These are phyloP conservation scores for Gossypium stocksii DNA, from an alignment of 345 rosid species.

Conservation along the genomic window DNA sequence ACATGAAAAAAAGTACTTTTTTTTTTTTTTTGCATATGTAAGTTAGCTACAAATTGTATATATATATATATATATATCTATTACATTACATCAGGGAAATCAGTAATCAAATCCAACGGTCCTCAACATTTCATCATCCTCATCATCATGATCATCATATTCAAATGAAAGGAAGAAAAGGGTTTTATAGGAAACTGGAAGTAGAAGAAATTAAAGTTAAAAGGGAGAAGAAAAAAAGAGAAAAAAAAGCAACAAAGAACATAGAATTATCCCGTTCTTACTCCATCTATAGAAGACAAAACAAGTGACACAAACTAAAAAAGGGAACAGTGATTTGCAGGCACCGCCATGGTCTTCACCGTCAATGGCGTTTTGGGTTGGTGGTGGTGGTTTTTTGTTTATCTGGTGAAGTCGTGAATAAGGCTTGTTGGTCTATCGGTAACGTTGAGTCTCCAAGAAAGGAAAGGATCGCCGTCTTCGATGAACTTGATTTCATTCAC, in stretches of 20 bases:
- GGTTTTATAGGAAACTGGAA: conserved; percentile 10
- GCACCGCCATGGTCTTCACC: conserved; percentile 29
- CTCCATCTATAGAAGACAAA: conserved; percentile 32
- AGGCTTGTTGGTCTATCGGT: conserved; percentile 78
- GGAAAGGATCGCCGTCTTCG: conserved; percentile 58
- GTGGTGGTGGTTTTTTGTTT: background rate
- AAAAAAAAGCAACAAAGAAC: conserved; percentile 18
- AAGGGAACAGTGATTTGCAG: conserved; percentile 2
- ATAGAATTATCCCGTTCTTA: conserved; percentile 30
- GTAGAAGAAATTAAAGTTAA: conserved; percentile 15
- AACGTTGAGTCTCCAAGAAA: conserved; percentile 88
- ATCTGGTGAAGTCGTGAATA: conserved; percentile 81
- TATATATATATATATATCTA: background rate
- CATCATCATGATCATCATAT: background rate
- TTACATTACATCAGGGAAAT: conserved; percentile 3
- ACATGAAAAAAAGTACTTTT: background rate
- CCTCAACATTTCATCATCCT: background rate
- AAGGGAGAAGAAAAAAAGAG: background rate
- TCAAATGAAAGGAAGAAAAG: background rate
- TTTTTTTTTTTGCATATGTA: background rate
- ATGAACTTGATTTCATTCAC: conserved; percentile 58
- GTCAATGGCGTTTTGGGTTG: background rate
- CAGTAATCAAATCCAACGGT: background rate
- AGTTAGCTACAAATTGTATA: background rate
- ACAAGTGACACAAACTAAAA: conserved; percentile 17